These are phyloP conservation scores for Aspergillus indologenus DNA, from an alignment of 495 filamentous ascomycete genomes.

Conservation along the genomic window DNA sequence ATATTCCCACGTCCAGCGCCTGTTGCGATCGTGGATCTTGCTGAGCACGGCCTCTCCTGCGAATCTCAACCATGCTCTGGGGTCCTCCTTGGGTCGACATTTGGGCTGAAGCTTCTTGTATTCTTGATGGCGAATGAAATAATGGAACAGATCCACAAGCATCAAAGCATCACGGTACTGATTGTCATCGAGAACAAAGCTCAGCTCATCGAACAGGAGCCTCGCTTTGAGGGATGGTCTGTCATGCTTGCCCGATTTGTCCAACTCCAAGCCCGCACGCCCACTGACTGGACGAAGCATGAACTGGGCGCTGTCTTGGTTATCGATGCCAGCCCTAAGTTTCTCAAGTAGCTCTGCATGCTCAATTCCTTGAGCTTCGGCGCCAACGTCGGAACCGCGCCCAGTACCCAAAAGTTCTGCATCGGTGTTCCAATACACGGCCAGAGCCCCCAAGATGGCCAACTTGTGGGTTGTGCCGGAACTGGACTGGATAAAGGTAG, in stretches of 20 bases:
- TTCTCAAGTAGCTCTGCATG: conserved; percentile 73
- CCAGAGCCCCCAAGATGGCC: conserved; percentile 79
- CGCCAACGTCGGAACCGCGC: conserved; percentile 53
- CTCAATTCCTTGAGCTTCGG: conserved; percentile 61
- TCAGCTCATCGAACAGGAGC: conserved; percentile 91
- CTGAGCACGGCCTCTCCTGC: conserved; percentile 82
- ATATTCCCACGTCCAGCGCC: conserved; percentile 89
- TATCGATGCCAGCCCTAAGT: conserved; percentile 73
- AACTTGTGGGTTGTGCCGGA: conserved; percentile 84
- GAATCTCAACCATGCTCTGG: conserved; percentile 86
- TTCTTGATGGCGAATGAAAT: conserved; percentile 95
- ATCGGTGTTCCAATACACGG: conserved; percentile 98
- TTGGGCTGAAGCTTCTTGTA: conserved; percentile 93
- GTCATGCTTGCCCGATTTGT: conserved; percentile 80
- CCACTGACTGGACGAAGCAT: conserved; percentile 94
- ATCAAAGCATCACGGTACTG: conserved; percentile 96
- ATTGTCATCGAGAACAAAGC: conserved; percentile 90
- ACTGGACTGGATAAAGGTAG: conserved; percentile 88
- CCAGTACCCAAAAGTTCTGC: conserved; percentile 76
- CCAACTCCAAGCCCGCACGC: conserved; percentile 84
- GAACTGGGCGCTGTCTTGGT: conserved; percentile 77
- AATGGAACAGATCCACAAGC: conserved; percentile 98
- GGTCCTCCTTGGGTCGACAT: conserved; percentile 80
- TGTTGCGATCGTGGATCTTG: conserved; percentile 91
- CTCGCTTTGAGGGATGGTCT: conserved; percentile 86